Percentiles rank a stretch among this genome's conserved stretches.
Conservation (phyloP, 257 asterid genomes). For the Fraxinus pennsylvanica region DNA sequence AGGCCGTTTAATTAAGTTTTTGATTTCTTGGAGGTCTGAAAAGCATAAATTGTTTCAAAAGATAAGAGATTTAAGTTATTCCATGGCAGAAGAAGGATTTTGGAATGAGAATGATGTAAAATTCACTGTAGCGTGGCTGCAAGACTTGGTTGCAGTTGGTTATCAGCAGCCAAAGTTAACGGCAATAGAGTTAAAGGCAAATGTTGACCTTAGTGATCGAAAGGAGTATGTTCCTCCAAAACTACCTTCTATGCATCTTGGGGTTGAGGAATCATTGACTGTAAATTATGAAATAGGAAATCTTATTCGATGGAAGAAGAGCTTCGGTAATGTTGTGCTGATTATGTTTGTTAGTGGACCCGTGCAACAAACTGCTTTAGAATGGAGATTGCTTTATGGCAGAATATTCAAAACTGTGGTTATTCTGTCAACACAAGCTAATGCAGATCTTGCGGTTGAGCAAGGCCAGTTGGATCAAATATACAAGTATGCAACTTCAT, state of each 20-base stretch:
- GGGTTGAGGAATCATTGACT: conserved; percentile 59
- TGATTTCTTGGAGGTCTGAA: conserved; percentile 58
- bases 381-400: conserved; percentile 75
- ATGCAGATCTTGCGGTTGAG: conserved; percentile 62
- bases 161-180: conserved; percentile 58
- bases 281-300: conserved; percentile 74
- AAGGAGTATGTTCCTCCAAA: conserved; percentile 60
- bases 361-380: conserved; percentile 70
- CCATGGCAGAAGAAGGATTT: conserved; percentile 68
- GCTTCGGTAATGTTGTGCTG: conserved; percentile 63
- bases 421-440: conserved; percentile 52
- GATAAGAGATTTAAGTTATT: conserved; percentile 58
- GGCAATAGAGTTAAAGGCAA: conserved; percentile 46
- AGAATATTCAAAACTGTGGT: conserved; percentile 69
- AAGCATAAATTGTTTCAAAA: conserved; percentile 56
- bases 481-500: conserved; percentile 44
- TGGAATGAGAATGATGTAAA: conserved; percentile 72
- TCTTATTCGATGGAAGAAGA: conserved; percentile 68
- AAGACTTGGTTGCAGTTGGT: conserved; percentile 66
- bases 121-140: conserved; percentile 67
- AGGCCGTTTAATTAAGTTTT: conserved; percentile 59
- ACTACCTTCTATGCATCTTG: conserved; percentile 71
- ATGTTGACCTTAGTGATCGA: conserved; percentile 45
- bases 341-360: conserved; percentile 71
- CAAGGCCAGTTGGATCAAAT: conserved; percentile 52